Conservation (phyloP, 1,284 basidiomycete genomes). For the Pterula multifida region DNA sequence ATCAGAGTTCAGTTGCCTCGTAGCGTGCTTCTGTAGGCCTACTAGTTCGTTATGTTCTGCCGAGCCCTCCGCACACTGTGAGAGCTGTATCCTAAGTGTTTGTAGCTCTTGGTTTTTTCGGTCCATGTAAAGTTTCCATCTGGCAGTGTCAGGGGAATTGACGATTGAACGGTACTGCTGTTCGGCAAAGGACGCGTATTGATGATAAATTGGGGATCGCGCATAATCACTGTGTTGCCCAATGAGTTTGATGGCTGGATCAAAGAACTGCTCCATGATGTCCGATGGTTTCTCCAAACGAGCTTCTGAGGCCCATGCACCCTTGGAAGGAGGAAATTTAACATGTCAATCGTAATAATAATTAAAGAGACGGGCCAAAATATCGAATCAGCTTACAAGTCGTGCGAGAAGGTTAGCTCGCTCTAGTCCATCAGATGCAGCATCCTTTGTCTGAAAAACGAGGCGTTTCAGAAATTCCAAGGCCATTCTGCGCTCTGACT, state of each 20-base stretch:
- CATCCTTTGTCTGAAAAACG: constrained; percentile 14
- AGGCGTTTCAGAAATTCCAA: constrained; percentile 62
- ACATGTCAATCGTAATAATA: constrained; percentile 3
- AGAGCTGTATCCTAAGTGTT: constrained; percentile 31
- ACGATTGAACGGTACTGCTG: constrained; percentile 66
- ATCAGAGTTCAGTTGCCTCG: constrained; percentile 39
- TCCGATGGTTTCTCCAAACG: constrained; percentile 73
- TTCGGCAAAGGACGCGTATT: constrained; percentile 85
- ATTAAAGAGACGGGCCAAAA: no score
- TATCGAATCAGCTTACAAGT: constrained; percentile 9
- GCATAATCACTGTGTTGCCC: constrained; percentile 14
- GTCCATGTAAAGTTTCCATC: constrained; percentile 65
- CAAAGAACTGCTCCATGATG: constrained; percentile 65
- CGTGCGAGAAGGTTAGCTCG: constrained; percentile 10
- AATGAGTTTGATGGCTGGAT: constrained; percentile 41
- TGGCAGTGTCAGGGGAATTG: constrained; percentile 61
- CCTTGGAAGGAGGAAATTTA: constrained; percentile 31
- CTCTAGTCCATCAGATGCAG: constrained; percentile 8
- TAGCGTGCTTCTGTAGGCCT: constrained; percentile 24
- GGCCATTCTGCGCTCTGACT: constrained; percentile 76
- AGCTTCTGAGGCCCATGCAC: constrained; percentile 82
- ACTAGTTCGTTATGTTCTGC: constrained; percentile 15
- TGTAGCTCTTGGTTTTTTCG: constrained; percentile 58
- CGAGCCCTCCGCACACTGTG: constrained; percentile 10
- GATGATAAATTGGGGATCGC: constrained; percentile 62